Evolutionary conservation across 2,329 filamentous ascomycete species (phyloP).

Genomic region (Hyphodiscus sp.): DNA sequence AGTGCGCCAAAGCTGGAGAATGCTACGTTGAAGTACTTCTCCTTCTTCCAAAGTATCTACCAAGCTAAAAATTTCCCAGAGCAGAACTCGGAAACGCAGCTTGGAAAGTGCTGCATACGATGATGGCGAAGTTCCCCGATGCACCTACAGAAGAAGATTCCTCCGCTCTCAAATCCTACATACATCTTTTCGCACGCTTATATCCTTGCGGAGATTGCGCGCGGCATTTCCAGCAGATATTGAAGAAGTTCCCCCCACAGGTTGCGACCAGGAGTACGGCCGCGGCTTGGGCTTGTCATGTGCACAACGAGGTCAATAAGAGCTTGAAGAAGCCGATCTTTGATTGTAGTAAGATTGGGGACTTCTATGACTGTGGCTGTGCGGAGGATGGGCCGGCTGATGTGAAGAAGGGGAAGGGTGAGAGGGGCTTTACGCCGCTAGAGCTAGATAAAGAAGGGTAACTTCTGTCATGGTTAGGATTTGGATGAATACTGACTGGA

Average conservation of each 20-base stretch:
- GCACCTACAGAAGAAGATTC: slow-evolving; percentile 56
- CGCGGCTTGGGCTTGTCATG: slow-evolving; percentile 61
- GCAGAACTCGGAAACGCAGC: slow-evolving; percentile 59
- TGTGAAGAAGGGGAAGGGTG: slow-evolving; percentile 26
- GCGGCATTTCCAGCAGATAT: slow-evolving; percentile 56
- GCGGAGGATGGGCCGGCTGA: slow-evolving; percentile 51
- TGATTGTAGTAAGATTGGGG: slow-evolving; percentile 61
- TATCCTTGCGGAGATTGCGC: slow-evolving; percentile 68
- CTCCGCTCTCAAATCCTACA: slow-evolving; percentile 56
- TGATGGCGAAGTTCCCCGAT: slow-evolving; percentile 64
- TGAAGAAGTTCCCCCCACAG: slow-evolving; percentile 59
- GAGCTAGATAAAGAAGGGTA: slow-evolving; percentile 28
- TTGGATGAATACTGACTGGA: slow-evolving; percentile 10
- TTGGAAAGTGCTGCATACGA: slow-evolving; percentile 66
- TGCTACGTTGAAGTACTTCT: slow-evolving; percentile 63
- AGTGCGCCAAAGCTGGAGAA: slow-evolving; percentile 80
- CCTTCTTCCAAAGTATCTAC: not conserved
- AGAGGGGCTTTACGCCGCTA: slow-evolving; percentile 27
- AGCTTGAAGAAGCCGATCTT: slow-evolving; percentile 55
- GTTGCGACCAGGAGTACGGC: slow-evolving; percentile 56
- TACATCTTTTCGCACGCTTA: slow-evolving; percentile 60
- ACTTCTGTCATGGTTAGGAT: slow-evolving; percentile 3
- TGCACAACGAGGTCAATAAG: slow-evolving; percentile 63
- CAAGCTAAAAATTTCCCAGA: slow-evolving; percentile 16
- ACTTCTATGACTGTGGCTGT: slow-evolving; percentile 67